A percentile compares a stretch with the other conserved stretches of the same genome.
These are phyloP conservation scores for Penicillium maclennaniae DNA, from an alignment of 495 filamentous ascomycete genomes.

Conservation along the genomic window DNA sequence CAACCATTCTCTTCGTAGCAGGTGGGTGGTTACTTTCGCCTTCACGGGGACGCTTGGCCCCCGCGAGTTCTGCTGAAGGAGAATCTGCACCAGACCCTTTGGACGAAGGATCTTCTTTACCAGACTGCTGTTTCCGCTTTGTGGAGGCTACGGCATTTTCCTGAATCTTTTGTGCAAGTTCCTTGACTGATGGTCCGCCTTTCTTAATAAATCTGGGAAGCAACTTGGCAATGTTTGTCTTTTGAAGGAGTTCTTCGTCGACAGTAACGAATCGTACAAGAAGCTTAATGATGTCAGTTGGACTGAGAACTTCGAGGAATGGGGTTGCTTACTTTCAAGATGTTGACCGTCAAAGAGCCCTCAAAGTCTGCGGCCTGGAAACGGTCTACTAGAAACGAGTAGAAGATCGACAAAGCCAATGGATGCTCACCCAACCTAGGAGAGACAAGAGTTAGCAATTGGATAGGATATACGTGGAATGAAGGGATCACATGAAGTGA, in stretches of 20 bases:
- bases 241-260: conserved; percentile 57
- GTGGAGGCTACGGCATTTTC: conserved; percentile 53
- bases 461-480: neutral
- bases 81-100: conserved; percentile 23
- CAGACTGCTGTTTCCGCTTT: conserved; percentile 44
- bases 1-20: conserved; percentile 39
- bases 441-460: conserved; percentile 26
- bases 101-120: conserved; percentile 33
- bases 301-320: neutral
- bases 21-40: conserved; percentile 37
- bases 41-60: conserved; percentile 46
- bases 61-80: conserved; percentile 28
- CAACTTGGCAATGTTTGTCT: conserved; percentile 63
- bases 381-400: conserved; percentile 63
- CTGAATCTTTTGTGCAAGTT: conserved; percentile 52
- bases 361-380: conserved; percentile 63
- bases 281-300: conserved; percentile 38
- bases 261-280: conserved; percentile 61
- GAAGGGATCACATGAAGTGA: neutral
- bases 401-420: conserved; percentile 51
- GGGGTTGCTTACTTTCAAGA: conserved; percentile 51
- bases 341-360: conserved; percentile 56
- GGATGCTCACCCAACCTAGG: conserved; percentile 55
- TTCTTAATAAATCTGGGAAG: conserved; percentile 61
- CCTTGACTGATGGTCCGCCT: conserved; percentile 59